phyloP scores from a whole-genome alignment of 257 asterid species.

The Solanum sitiens region DNA sequence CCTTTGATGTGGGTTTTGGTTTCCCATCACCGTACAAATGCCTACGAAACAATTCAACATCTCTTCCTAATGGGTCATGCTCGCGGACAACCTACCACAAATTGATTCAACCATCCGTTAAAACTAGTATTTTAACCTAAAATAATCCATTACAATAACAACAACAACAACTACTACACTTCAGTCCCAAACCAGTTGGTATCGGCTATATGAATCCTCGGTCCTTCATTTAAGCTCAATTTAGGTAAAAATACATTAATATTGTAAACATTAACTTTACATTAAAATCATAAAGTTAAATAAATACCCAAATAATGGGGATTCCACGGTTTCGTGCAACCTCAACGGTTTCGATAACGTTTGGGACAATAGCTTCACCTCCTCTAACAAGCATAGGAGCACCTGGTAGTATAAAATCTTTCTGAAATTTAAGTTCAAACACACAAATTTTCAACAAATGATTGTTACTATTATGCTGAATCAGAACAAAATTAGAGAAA shows the following conservation, averaged over 20 bases:
- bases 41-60: conserved; percentile 66
- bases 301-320: conserved; percentile 68
- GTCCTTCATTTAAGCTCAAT: background rate
- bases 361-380: conserved; percentile 57
- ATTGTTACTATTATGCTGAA: background rate
- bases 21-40: conserved; percentile 40
- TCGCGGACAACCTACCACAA: conserved; percentile 67
- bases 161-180: background rate
- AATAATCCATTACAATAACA: background rate
- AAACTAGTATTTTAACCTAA: background rate
- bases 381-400: conserved; percentile 56
- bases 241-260: background rate
- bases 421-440: conserved; percentile 24
- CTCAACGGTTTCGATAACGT: conserved; percentile 58
- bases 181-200: background rate
- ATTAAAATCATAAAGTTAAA: background rate
- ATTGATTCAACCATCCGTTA: background rate
- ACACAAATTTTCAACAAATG: background rate
- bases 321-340: conserved; percentile 58
- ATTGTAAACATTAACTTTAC: background rate
- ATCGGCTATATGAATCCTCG: background rate
- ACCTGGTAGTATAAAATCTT: conserved; percentile 62
- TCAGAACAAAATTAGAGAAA: background rate
- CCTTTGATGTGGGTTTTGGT: conserved; percentile 69
- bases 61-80: conserved; percentile 83